These are phyloP conservation scores for Clarireedia paspali DNA, from an alignment of 2,329 filamentous ascomycete species.

Conservation along the genomic window DNA sequence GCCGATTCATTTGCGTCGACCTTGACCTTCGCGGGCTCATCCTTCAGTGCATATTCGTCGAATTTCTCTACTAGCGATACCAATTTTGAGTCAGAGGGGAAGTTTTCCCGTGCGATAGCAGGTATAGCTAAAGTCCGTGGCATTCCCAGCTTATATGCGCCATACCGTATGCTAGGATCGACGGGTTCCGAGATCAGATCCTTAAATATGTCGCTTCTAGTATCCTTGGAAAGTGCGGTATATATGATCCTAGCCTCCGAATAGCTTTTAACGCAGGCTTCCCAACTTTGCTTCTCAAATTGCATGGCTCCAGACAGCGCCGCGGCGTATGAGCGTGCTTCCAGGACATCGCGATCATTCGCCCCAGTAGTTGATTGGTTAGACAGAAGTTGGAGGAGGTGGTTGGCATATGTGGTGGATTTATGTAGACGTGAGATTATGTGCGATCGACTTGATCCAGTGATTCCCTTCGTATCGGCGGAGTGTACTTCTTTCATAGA, in stretches of 20 bases:
- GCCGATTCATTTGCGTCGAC: slow-evolving; percentile 43
- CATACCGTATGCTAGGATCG: slow-evolving; percentile 89
- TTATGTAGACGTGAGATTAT: slow-evolving; percentile 84
- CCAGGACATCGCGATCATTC: slow-evolving; percentile 63
- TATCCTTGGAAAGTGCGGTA: slow-evolving; percentile 58
- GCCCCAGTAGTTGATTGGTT: slow-evolving; percentile 58
- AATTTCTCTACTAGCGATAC: slow-evolving; percentile 62
- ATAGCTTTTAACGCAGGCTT: slow-evolving; percentile 66
- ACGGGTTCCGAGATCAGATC: slow-evolving; percentile 80
- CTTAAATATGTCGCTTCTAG: slow-evolving; percentile 71
- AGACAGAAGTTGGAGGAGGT: slow-evolving; percentile 59
- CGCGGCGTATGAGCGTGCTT: slow-evolving; percentile 76
- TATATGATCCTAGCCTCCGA: slow-evolving; percentile 77
- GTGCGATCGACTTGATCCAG: slow-evolving; percentile 73
- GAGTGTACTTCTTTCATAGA: slow-evolving; percentile 80
- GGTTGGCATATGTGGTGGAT: slow-evolving; percentile 61
- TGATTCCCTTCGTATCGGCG: slow-evolving; percentile 70
- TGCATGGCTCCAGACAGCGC: slow-evolving; percentile 68
- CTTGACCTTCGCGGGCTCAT: slow-evolving; percentile 42
- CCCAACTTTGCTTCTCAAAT: slow-evolving; percentile 87
- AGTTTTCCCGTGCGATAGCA: slow-evolving; percentile 70
- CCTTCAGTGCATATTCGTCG: slow-evolving; percentile 59
- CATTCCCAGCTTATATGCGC: slow-evolving; percentile 84
- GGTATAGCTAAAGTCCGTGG: slow-evolving; percentile 77
- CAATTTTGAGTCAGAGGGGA: slow-evolving; percentile 59